Conservation (phyloP, 2,329 filamentous ascomycete species). For the Alternaria triticimaculans region DNA sequence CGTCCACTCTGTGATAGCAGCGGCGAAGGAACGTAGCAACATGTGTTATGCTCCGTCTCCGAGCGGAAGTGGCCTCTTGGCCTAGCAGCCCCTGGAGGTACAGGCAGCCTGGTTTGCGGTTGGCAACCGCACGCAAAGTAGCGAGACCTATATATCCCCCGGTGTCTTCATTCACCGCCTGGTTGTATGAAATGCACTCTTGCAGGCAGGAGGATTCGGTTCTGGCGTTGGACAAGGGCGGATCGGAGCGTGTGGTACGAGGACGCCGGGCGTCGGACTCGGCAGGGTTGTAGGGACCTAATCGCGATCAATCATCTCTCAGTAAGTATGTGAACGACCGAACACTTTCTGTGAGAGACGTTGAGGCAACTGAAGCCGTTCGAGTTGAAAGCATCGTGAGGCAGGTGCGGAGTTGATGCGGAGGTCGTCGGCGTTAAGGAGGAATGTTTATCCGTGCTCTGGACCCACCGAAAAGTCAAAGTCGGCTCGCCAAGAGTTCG, state of each 20-base stretch:
- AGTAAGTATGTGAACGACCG: too few species aligned
- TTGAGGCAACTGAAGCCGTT: neutral
- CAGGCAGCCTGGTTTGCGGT: neutral
- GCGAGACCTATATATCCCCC: neutral
- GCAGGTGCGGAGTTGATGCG: conserved; percentile 8
- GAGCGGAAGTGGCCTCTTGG: neutral
- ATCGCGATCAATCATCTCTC: neutral
- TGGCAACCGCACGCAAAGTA: neutral
- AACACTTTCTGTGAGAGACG: neutral
- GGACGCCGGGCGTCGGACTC: neutral
- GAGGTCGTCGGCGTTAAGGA: conserved; percentile 15
- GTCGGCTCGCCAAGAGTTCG: conserved; percentile 25
- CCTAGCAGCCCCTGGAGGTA: neutral
- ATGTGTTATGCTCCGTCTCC: neutral
- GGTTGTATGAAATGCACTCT: neutral
- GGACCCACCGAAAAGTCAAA: conserved; percentile 26
- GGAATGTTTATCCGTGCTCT: conserved; percentile 7
- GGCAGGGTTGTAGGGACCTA: neutral
- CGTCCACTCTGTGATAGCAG: neutral
- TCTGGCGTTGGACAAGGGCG: neutral
- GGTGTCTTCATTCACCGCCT: neutral
- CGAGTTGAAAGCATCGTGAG: neutral
- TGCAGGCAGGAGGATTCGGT: neutral
- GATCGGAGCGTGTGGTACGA: neutral
- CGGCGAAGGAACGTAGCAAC: neutral